phyloP scores from a whole-genome alignment of 2,329 filamentous ascomycete genomes.

The Gnomoniopsis smithogilvyi region DNA sequence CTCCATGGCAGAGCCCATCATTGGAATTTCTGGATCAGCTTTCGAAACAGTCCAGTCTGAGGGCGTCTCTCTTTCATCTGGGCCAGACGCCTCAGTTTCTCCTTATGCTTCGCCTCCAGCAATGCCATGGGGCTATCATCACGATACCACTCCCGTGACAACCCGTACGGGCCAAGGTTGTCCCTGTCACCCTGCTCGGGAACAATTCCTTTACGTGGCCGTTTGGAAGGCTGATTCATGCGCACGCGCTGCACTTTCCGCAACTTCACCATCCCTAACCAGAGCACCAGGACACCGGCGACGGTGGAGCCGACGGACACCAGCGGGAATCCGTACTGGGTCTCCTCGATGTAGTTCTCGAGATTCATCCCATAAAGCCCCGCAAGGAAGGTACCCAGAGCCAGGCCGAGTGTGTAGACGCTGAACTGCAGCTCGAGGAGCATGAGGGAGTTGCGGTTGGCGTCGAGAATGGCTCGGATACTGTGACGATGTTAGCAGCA shows the following conservation, averaged over 20 bases:
- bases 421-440: constrained; percentile 94
- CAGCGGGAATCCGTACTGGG: constrained; percentile 76
- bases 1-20: background rate
- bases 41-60: constrained; percentile 28
- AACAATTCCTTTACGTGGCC: background rate
- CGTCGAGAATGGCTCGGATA: constrained; percentile 93
- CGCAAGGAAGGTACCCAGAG: constrained; percentile 90
- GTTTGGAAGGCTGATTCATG: constrained; percentile 48
- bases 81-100: constrained; percentile 51
- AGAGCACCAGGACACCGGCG: constrained; percentile 74
- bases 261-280: constrained; percentile 80
- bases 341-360: constrained; percentile 97
- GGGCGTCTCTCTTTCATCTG: constrained; percentile 38
- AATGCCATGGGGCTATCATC: constrained; percentile 49
- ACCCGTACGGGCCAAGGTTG: constrained; percentile 6
- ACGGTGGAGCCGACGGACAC: constrained; percentile 69
- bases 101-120: constrained; percentile 51
- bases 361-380: constrained; percentile 99
- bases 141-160: constrained; percentile 36
- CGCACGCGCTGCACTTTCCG: constrained; percentile 82
- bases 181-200: constrained; percentile 2
- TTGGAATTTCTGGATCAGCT: constrained; percentile 21
- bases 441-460: constrained; percentile 98
- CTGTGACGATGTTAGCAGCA: constrained; percentile 42
- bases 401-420: constrained; percentile 90